Conservation (phyloP, 495 filamentous ascomycete genomes). For the Annulohypoxylon nitens region DNA sequence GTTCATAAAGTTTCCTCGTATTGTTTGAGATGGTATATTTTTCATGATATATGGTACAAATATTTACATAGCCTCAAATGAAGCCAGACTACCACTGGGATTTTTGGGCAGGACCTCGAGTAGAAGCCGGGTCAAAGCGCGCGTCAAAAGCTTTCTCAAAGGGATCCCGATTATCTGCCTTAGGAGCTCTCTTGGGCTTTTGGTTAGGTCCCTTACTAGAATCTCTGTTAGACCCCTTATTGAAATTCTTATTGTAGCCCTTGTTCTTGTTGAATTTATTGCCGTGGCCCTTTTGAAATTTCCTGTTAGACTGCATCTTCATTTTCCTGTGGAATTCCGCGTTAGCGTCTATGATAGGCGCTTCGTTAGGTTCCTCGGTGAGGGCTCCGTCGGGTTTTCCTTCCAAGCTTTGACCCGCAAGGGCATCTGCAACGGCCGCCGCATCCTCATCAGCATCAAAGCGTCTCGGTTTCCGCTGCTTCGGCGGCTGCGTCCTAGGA, state of each 20-base stretch:
- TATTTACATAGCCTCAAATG: background rate
- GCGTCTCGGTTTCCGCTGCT: background rate
- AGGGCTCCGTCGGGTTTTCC: background rate
- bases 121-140: background rate
- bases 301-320: background rate
- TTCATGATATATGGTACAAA: background rate
- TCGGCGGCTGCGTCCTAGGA: slow-evolving; percentile 40
- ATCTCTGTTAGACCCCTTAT: background rate
- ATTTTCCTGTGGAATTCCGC: background rate
- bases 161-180: background rate
- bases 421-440: background rate
- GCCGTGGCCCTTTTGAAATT: background rate
- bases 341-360: background rate
- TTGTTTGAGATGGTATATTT: background rate
- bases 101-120: background rate
- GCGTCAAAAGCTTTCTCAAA: background rate
- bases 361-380: background rate
- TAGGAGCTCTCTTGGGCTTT: background rate
- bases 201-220: background rate
- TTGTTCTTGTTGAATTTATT: background rate
- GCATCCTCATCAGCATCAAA: background rate
- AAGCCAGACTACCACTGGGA: background rate
- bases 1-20: background rate
- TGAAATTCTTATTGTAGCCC: background rate
- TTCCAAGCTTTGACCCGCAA: background rate